Evolutionary conservation across 2,329 filamentous ascomycete genomes (phyloP).

Genomic region (Colletotrichum shisoi): DNA sequence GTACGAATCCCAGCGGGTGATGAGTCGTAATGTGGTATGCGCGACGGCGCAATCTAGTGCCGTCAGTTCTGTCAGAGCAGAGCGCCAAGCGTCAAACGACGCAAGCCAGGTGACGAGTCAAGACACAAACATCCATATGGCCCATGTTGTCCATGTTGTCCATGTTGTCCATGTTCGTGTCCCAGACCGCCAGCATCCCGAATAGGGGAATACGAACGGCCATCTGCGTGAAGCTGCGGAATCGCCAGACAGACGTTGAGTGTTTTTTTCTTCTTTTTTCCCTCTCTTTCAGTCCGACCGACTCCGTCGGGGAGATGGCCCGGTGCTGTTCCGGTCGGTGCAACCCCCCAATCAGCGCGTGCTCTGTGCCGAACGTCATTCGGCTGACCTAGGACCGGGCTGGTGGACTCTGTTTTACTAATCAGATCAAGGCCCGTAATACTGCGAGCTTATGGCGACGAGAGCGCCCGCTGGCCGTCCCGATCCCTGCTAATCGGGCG

Average conservation of each 20-base stretch:
- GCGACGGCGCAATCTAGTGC: constrained; percentile 36
- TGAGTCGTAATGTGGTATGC: constrained; percentile 4
- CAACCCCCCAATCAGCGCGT: constrained; percentile 19
- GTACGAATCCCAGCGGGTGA: neutral
- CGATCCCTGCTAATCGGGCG: constrained; percentile 16
- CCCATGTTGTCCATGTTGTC: constrained; percentile 17
- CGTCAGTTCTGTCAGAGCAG: constrained; percentile 27
- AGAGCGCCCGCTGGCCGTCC: constrained; percentile 23
- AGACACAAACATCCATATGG: constrained; percentile 25
- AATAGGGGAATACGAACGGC: constrained; percentile 4
- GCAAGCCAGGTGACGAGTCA: constrained; percentile 38
- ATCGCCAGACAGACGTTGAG: constrained; percentile 2
- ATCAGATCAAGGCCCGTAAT: constrained; percentile 18
- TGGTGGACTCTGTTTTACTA: constrained; percentile 21
- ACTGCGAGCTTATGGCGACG: constrained; percentile 11
- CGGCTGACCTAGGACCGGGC: constrained; percentile 22
- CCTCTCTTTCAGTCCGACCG: too few species aligned
- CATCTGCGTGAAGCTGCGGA: constrained; percentile 5
- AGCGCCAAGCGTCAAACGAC: constrained; percentile 28
- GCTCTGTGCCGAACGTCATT: constrained; percentile 28
- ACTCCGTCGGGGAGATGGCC: too few species aligned
- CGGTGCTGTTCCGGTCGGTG: neutral
- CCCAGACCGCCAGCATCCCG: neutral
- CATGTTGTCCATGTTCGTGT: constrained; percentile 15
- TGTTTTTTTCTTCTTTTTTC: neutral